Evolutionary conservation across 768 basidiomycete species (phyloP).

Genomic region (Strobilomyces dryophilus): DNA sequence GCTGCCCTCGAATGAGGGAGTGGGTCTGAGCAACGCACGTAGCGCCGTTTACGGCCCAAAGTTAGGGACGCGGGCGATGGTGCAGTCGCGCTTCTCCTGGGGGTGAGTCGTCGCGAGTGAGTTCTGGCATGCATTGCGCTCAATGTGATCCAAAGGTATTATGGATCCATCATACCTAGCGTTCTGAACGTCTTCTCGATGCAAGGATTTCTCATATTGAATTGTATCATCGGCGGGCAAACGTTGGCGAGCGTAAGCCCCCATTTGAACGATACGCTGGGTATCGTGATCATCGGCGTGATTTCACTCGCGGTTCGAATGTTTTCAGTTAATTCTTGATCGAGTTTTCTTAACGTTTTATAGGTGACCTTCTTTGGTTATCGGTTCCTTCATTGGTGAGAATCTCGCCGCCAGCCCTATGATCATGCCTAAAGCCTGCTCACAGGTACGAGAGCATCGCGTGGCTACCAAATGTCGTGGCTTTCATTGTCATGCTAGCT

Average conservation of each 20-base stretch:
- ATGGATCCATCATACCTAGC: constrained; percentile 32
- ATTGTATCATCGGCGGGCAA: constrained; percentile 61
- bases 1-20: background rate
- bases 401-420: background rate
- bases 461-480: too few relatives aligned
- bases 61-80: background rate
- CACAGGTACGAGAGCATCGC: constrained; percentile 62
- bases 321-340: background rate
- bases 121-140: constrained; percentile 4
- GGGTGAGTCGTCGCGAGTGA: too few relatives aligned
- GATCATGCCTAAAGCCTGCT: background rate
- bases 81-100: too few relatives aligned
- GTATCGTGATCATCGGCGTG: constrained; percentile 22
- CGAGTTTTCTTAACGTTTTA: background rate
- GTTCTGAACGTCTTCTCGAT: constrained; percentile 47
- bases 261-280: background rate
- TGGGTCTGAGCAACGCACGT: background rate
- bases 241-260: constrained; percentile 47
- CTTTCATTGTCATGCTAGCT: too few relatives aligned
- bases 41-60: constrained; percentile 53
- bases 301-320: constrained; percentile 29
- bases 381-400: constrained; percentile 46
- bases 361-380: constrained; percentile 65
- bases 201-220: constrained; percentile 55
- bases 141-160: constrained; percentile 20